Percentiles rank a stretch among this genome's conserved stretches.
Conservation (phyloP, 1,139 yeast genomes). For the Debaryomycetaceae sp. region DNA sequence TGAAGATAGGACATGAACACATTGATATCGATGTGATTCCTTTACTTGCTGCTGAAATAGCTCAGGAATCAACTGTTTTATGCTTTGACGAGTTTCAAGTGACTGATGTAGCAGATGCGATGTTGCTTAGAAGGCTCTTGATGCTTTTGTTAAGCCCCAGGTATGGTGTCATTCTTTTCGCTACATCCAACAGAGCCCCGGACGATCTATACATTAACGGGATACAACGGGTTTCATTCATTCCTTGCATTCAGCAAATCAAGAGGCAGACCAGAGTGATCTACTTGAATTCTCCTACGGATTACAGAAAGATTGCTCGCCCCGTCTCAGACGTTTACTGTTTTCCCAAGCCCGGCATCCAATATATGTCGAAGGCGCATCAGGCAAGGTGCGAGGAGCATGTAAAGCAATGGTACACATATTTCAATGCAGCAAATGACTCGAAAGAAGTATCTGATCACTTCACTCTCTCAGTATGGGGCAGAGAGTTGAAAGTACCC, state of each 20-base stretch:
- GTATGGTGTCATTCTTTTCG: slow-evolving; percentile 83
- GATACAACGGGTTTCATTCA: slow-evolving; percentile 82
- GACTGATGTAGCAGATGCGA: slow-evolving; percentile 97
- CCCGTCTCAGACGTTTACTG: slow-evolving; percentile 82
- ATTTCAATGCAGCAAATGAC: slow-evolving; percentile 58
- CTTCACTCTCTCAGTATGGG: slow-evolving; percentile 71
- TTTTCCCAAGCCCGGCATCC: slow-evolving; percentile 63
- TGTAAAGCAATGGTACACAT: slow-evolving; percentile 71
- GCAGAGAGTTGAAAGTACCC: slow-evolving; percentile 76
- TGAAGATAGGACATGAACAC: slow-evolving; percentile 54
- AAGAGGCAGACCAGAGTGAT: slow-evolving; percentile 73
- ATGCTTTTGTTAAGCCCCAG: slow-evolving; percentile 58
- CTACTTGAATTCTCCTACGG: slow-evolving; percentile 84
- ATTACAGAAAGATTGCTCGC: slow-evolving; percentile 83
- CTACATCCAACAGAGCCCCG: slow-evolving; percentile 94
- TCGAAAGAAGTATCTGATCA: slow-evolving; percentile 27
- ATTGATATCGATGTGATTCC: slow-evolving; percentile 82
- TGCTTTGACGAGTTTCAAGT: slow-evolving; percentile 97
- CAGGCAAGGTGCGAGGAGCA: slow-evolving; percentile 58
- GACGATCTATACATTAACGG: slow-evolving; percentile 92
- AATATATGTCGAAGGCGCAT: slow-evolving; percentile 51
- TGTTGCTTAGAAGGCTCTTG: slow-evolving; percentile 78
- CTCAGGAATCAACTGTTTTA: slow-evolving; percentile 68
- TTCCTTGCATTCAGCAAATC: slow-evolving; percentile 85
- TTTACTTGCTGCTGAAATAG: slow-evolving; percentile 76